Evolutionary conservation across 2,329 filamentous ascomycete species (phyloP).

Genomic region (Sarocladiaceae sp.): DNA sequence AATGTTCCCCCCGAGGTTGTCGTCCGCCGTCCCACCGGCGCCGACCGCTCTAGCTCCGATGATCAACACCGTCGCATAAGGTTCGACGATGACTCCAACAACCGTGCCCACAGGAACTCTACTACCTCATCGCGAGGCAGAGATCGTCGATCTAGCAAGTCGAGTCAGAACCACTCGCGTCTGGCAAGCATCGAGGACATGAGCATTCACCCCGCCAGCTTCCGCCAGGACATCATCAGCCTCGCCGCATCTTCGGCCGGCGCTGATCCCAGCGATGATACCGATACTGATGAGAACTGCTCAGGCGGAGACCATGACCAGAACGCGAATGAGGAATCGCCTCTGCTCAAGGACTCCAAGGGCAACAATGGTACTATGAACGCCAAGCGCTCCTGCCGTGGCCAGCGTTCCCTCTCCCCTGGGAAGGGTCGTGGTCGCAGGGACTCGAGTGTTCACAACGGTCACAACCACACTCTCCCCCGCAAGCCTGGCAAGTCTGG

Average conservation of each 20-base stretch:
- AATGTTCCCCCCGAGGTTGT: constrained; percentile 59
- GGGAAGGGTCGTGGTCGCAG: constrained; percentile 25
- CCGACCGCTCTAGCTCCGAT: constrained; percentile 22
- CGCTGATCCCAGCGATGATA: constrained; percentile 48
- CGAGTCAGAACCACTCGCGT: constrained; percentile 42
- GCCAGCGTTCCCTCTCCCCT: constrained; percentile 13
- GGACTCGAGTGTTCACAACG: constrained; percentile 55
- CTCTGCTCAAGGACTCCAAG: constrained; percentile 37
- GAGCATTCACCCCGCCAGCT: constrained; percentile 81
- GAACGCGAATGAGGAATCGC: constrained; percentile 38
- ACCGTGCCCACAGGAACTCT: constrained; percentile 23
- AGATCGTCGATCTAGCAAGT: constrained; percentile 39
- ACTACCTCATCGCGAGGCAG: constrained; percentile 31
- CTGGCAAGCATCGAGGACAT: constrained; percentile 65
- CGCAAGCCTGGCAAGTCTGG: constrained; percentile 53
- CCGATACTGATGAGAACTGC: constrained; percentile 38
- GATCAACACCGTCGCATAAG: constrained; percentile 33
- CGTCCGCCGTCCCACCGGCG: constrained; percentile 40
- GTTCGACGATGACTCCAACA: constrained; percentile 28
- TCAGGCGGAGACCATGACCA: constrained; percentile 27
- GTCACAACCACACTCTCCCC: constrained; percentile 77
- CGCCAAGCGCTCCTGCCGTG: constrained; percentile 16
- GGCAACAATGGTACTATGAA: constrained; percentile 23
- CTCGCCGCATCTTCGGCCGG: constrained; percentile 40
- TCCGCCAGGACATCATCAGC: constrained; percentile 87